A percentile compares a stretch with the other conserved stretches of the same genome.
Evolutionary conservation across 192 early-diverging fungal genomes (phyloP).

Genomic region (Lunasporangiospora selenospora): DNA sequence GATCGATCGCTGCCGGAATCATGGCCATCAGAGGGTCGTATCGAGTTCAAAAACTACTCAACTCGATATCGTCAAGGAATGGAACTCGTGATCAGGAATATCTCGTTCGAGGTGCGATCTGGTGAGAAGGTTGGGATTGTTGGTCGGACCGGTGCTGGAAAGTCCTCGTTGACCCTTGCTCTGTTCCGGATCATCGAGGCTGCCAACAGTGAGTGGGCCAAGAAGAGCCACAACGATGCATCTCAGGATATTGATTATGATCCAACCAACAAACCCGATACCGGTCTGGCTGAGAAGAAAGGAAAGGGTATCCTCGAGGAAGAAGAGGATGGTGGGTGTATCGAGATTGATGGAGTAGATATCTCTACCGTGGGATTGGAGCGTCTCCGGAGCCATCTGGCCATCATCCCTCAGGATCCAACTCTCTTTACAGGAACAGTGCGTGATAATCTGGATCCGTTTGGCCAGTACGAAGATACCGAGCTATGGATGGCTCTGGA

Average conservation of each 20-base stretch:
- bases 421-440: slow-evolving; percentile 66
- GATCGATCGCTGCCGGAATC: slow-evolving; percentile 16
- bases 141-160: slow-evolving; percentile 66
- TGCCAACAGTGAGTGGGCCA: slow-evolving; percentile 36
- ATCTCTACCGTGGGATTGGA: slow-evolving; percentile 56
- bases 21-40: slow-evolving; percentile 25
- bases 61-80: slow-evolving; percentile 35
- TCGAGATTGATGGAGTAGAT: slow-evolving; percentile 56
- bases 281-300: background rate
- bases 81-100: slow-evolving; percentile 55
- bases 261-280: too few relatives aligned
- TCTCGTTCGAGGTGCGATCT: slow-evolving; percentile 54
- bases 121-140: slow-evolving; percentile 38
- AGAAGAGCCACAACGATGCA: slow-evolving; percentile 7
- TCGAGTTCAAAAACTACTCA: slow-evolving; percentile 22
- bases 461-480: slow-evolving; percentile 48
- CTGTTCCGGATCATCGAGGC: slow-evolving; percentile 84
- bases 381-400: slow-evolving; percentile 61
- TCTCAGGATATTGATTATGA: background rate
- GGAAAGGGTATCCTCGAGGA: slow-evolving; percentile 40
- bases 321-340: slow-evolving; percentile 68
- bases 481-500: slow-evolving; percentile 72
- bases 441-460: slow-evolving; percentile 60
- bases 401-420: slow-evolving; percentile 82
- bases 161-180: slow-evolving; percentile 73